Conservation (phyloP, 2,329 filamentous ascomycete species). For the Stagonosporopsis vannaccii region DNA sequence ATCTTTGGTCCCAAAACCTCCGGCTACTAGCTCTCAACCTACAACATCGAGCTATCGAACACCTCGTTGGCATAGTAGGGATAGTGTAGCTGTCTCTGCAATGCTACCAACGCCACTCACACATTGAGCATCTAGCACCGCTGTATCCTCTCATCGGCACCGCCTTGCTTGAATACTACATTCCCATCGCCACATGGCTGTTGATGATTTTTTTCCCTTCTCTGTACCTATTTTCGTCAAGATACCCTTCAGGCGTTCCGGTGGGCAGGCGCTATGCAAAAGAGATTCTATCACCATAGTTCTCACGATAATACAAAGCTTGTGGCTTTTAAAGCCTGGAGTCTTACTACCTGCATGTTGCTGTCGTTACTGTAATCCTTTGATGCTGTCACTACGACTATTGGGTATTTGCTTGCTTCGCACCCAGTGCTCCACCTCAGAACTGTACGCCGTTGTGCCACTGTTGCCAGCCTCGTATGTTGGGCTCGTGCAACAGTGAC, state of each 20-base stretch:
- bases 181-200: not conserved
- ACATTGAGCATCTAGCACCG: not conserved
- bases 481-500: not conserved
- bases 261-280: not conserved
- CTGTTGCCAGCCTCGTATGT: not conserved
- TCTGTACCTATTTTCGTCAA: conserved; percentile 14
- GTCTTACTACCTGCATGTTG: not conserved
- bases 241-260: conserved; percentile 8
- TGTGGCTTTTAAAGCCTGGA: not conserved
- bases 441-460: not conserved
- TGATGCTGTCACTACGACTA: not conserved
- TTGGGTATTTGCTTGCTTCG: not conserved
- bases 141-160: no score
- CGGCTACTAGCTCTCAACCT: not conserved
- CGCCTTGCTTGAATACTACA: not conserved
- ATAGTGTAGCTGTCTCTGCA: not conserved
- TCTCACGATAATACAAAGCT: not conserved
- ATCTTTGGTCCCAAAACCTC: conserved; percentile 18
- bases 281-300: not conserved
- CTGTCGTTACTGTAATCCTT: not conserved
- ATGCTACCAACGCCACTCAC: not conserved
- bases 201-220: conserved; percentile 1
- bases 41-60: not conserved
- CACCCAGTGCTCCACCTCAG: not conserved
- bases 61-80: not conserved